These are phyloP conservation scores for Pouteria glomerata DNA, from an alignment of 148 eudicot species.

Conservation along the genomic window DNA sequence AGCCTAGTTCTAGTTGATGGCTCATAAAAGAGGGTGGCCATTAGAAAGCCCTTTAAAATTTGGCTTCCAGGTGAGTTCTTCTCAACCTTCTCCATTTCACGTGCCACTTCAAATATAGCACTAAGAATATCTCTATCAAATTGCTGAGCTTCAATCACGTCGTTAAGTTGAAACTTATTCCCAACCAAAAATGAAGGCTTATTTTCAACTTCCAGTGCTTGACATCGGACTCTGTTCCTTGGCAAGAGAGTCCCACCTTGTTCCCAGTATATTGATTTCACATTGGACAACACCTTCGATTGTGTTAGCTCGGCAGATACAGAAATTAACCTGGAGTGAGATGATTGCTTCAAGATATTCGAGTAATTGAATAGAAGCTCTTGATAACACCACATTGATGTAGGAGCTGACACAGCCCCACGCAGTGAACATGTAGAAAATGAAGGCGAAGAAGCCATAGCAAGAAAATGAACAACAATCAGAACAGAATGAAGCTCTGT, in stretches of 20 bases:
- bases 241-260: slow-evolving; percentile 18
- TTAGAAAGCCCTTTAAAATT: slow-evolving; percentile 75
- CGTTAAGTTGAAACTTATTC: slow-evolving; percentile 69
- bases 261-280: slow-evolving; percentile 18
- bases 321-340: slow-evolving; percentile 4
- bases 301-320: slow-evolving; percentile 17
- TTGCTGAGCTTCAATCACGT: slow-evolving; percentile 90
- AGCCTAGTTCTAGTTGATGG: slow-evolving; percentile 97
- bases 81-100: slow-evolving; percentile 83
- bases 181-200: slow-evolving; percentile 35
- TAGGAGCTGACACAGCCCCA: slow-evolving; percentile 23
- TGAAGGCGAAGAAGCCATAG: slow-evolving; percentile 47
- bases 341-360: slow-evolving; percentile 17
- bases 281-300: slow-evolving; percentile 14
- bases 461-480: not conserved
- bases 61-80: slow-evolving; percentile 71
- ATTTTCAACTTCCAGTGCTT: slow-evolving; percentile 33
- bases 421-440: slow-evolving; percentile 30
- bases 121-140: slow-evolving; percentile 75
- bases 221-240: slow-evolving; percentile 34
- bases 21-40: slow-evolving; percentile 97
- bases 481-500: not conserved
- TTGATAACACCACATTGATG: slow-evolving; percentile 11
- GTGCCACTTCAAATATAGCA: slow-evolving; percentile 86
- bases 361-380: too few species aligned